phyloP scores from a whole-genome alignment of 805 yeast species.

The Lipomyces chichibuensis region DNA sequence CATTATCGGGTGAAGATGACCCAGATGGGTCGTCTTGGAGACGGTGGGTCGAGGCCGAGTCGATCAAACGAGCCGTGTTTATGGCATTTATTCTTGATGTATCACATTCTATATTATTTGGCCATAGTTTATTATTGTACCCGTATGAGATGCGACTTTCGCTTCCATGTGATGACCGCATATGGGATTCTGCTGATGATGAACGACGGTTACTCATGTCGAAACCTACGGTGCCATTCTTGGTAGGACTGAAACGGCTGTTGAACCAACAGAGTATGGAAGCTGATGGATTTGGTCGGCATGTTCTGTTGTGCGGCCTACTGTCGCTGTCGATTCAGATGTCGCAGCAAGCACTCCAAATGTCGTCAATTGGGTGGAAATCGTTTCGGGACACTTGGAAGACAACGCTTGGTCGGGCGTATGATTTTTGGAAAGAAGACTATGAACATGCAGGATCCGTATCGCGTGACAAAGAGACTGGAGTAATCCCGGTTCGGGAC shows the following conservation, averaged over 20 bases:
- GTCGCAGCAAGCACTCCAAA: conserved; percentile 70
- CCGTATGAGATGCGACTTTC: conserved; percentile 65
- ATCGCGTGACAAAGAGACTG: neutral
- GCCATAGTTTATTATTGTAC: conserved; percentile 64
- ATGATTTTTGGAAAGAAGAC: conserved; percentile 64
- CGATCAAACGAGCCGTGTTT: conserved; percentile 73
- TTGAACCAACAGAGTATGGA: conserved; percentile 55
- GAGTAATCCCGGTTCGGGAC: neutral
- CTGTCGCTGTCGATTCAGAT: conserved; percentile 68
- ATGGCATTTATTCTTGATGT: conserved; percentile 83
- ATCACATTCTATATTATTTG: conserved; percentile 74
- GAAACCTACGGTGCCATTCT: conserved; percentile 48
- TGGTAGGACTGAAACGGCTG: conserved; percentile 59
- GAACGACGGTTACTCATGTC: conserved; percentile 19
- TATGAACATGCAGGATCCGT: conserved; percentile 7
- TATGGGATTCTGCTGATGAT: conserved; percentile 53
- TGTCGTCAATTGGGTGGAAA: conserved; percentile 52
- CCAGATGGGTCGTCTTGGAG: conserved; percentile 49
- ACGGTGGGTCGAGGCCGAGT: conserved; percentile 80
- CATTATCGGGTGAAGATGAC: conserved; percentile 7
- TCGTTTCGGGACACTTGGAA: conserved; percentile 61
- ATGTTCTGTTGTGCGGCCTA: conserved; percentile 66
- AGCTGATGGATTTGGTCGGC: conserved; percentile 63
- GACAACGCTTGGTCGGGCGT: conserved; percentile 66
- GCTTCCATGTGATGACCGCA: conserved; percentile 63